Evolutionary conservation across 768 basidiomycete genomes (phyloP), one percentile per base, ranked within the genome.

Genomic region (Pulveroboletus sp.): DNA sequence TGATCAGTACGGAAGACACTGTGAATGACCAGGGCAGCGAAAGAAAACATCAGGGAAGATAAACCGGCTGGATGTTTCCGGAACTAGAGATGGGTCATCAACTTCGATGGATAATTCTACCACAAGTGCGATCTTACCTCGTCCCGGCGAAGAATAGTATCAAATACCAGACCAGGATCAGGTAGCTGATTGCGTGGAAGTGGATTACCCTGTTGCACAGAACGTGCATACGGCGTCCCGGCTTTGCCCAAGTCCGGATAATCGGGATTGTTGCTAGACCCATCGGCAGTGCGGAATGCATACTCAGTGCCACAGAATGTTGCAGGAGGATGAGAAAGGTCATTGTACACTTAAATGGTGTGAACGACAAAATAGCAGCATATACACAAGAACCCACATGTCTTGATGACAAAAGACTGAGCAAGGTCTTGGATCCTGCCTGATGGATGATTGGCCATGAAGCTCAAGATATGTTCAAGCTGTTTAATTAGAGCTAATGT

Each of bases 1-100:
- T 87, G 86, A 11, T 81, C 80, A 0, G 91, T 93, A 36, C 88
- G 87, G 79, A 94, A 94, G 45, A 90, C 82, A 39, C 87, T 90
- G 61, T 91, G 90, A 42, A 91, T 89, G 34, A 92, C 87, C 12
- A 91, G 76, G 2, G 89, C 82, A 8, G 89, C 90, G 53, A 88
- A 91, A 7, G 83, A 72, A 61, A 92, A 92, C 83, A 92, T 85
- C 61, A 88, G 58, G 37, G 82, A 78, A 2, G 87, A 90, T 32
- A 93, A 72, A 0, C 90, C 90, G 6, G 79, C 83, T 6, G 91
- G 90, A 59, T 93, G 91, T 54, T 79, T 66, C 9, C 76, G 74
- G 60, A 89, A 87, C 88, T 91, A 48, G 45, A 47, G 56, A 21
- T 13, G 37, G n/a, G 3, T 31, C 3, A 31, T 37, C 40, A 35